phyloP scores from a whole-genome alignment of 306 rosid genomes.

The Dryas alaskensis region DNA sequence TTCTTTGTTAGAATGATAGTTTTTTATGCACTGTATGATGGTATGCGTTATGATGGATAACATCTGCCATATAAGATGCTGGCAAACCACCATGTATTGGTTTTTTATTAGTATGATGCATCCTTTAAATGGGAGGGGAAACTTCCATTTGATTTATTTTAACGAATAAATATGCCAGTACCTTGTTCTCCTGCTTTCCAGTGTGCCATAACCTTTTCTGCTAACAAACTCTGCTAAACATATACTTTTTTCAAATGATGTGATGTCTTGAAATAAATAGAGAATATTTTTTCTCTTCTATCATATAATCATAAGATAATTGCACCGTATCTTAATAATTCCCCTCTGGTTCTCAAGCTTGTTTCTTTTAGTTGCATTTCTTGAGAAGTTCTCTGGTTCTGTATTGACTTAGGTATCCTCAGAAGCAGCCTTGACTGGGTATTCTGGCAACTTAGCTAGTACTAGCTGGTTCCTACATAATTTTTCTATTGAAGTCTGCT shows the following conservation, averaged over 20 bases:
- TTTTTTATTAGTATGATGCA: background rate
- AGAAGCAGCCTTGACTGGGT: background rate
- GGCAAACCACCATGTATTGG: background rate
- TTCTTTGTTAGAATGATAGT: conserved; percentile 22
- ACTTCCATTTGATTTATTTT: background rate
- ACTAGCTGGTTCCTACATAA: background rate
- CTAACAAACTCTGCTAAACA: background rate
- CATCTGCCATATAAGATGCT: conserved; percentile 10
- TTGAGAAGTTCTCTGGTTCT: too few relatives aligned
- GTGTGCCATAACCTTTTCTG: background rate
- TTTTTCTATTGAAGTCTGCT: background rate
- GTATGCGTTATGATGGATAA: conserved; percentile 19
- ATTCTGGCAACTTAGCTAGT: background rate
- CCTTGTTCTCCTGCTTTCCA: background rate
- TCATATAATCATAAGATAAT: background rate
- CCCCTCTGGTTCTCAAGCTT: background rate
- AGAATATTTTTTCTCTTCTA: conserved; percentile 15
- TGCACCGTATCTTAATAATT: background rate
- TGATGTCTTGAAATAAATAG: background rate
- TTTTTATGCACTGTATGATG: conserved; percentile 15
- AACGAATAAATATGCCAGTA: background rate
- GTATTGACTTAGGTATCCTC: background rate
- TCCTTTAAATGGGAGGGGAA: background rate
- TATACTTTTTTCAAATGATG: background rate
- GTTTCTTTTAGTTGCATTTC: background rate